Evolutionary conservation across 2,329 filamentous ascomycete genomes (phyloP).

Genomic region (Aureobasidium melanogenum): DNA sequence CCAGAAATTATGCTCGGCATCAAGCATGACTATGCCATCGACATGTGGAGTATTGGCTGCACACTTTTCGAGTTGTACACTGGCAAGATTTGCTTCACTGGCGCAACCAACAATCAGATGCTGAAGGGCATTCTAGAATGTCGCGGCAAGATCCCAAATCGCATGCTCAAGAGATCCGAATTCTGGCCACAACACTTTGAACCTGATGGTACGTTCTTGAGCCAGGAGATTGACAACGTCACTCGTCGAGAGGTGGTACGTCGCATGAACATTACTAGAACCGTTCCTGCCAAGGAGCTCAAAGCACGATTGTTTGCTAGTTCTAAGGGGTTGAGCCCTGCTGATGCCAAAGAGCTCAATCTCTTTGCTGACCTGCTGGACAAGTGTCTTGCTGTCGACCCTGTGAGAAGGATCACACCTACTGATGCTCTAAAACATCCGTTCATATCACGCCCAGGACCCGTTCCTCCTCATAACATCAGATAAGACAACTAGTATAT

Average conservation of each 20-base stretch:
- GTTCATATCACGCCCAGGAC: conserved; percentile 55
- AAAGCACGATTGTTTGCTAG: conserved; percentile 62
- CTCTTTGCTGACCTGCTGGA: conserved; percentile 83
- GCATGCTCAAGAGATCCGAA: conserved; percentile 75
- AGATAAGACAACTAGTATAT: neutral
- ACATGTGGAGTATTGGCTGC: conserved; percentile 97
- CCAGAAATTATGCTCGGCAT: conserved; percentile 97
- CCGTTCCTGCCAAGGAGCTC: conserved; percentile 56
- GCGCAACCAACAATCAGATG: conserved; percentile 97
- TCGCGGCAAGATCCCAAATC: conserved; percentile 81
- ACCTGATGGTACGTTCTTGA: conserved; percentile 73
- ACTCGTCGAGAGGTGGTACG: conserved; percentile 70
- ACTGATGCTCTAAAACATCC: conserved; percentile 80
- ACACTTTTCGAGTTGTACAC: conserved; percentile 96
- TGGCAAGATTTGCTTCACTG: conserved; percentile 92
- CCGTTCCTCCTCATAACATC: neutral
- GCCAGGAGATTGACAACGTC: conserved; percentile 76
- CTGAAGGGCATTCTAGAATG: conserved; percentile 93
- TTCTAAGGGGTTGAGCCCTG: conserved; percentile 63
- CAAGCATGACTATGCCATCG: conserved; percentile 85
- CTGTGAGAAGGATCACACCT: conserved; percentile 83
- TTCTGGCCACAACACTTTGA: conserved; percentile 75
- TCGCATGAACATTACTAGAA: conserved; percentile 61
- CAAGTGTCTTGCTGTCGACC: conserved; percentile 79
- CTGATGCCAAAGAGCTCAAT: conserved; percentile 67